Conservation (phyloP, 768 basidiomycete species). For the Termitomyces sp. region DNA sequence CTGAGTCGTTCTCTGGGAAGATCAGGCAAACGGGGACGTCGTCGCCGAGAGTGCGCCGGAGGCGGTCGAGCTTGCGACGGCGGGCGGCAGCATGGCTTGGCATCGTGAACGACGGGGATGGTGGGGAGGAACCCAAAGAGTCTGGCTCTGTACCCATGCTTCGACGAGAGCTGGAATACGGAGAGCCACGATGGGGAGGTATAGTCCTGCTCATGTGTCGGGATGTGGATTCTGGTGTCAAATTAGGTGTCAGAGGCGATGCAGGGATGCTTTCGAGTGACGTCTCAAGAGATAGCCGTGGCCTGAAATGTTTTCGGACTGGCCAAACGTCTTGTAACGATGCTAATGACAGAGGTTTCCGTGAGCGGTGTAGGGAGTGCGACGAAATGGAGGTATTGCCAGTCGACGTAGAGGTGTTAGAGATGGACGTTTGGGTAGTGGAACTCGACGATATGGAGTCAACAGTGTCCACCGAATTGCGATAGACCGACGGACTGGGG, state of each 20-base stretch:
- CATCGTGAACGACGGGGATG: constrained; percentile 30
- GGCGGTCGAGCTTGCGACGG: constrained; percentile 56
- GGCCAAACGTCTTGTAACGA: constrained; percentile 10
- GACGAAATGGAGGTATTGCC: background rate
- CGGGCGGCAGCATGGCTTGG: constrained; percentile 41
- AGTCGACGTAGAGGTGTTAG: background rate
- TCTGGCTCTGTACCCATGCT: background rate
- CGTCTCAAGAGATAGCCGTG: constrained; percentile 16
- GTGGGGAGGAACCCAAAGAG: constrained; percentile 20
- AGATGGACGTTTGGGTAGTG: background rate
- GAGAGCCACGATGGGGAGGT: constrained; percentile 15
- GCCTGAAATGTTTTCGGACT: constrained; percentile 10
- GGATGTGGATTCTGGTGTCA: background rate
- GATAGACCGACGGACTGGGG: constrained; percentile 11
- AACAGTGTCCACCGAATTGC: constrained; percentile 9
- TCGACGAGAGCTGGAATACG: background rate
- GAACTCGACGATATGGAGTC: constrained; percentile 19
- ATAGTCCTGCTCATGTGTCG: background rate
- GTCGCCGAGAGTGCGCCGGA: constrained; percentile 57
- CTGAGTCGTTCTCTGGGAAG: constrained; percentile 31
- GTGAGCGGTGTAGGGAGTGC: constrained; percentile 13
- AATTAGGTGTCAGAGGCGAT: constrained; percentile 18
- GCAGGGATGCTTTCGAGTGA: constrained; percentile 24
- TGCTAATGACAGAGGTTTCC: constrained; percentile 12
- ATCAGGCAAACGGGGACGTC: constrained; percentile 57